These are phyloP conservation scores for Dendrobium catenatum DNA, from an alignment of 106 monocot species.

Conservation along the genomic window DNA sequence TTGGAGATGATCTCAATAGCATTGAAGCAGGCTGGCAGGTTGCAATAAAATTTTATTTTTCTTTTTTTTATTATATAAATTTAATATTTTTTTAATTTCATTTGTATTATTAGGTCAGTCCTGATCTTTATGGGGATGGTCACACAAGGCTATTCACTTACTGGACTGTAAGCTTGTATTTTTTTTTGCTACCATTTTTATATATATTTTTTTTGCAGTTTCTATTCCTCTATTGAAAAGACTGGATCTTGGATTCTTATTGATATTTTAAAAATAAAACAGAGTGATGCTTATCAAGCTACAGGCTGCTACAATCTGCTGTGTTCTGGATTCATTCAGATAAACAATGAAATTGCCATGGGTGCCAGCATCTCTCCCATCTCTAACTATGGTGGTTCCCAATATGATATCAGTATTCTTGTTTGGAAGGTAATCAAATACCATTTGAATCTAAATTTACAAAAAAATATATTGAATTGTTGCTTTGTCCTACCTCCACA, in stretches of 20 bases:
- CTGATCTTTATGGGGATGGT: conserved; percentile 91
- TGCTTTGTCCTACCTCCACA: not conserved
- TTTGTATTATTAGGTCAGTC: conserved; percentile 58
- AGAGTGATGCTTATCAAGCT: conserved; percentile 86
- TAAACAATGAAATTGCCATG: conserved; percentile 65
- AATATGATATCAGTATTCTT: conserved; percentile 80
- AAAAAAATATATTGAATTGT: not conserved
- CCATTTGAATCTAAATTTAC: not conserved
- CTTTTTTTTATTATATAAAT: not conserved
- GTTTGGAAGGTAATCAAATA: conserved; percentile 74
- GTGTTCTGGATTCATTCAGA: conserved; percentile 87
- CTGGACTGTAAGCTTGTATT: conserved; percentile 76
- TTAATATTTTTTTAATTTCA: not conserved
- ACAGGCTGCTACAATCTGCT: conserved; percentile 88
- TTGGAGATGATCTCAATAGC: conserved; percentile 88
- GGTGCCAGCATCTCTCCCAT: conserved; percentile 74
- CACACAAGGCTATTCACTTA: conserved; percentile 92
- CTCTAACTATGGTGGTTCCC: conserved; percentile 53
- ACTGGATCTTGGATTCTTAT: not conserved
- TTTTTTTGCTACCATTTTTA: not conserved
- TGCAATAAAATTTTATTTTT: not conserved
- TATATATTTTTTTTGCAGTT: not conserved
- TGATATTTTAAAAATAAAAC: not conserved
- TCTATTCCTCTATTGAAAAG: not conserved
- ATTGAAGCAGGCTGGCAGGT: conserved; percentile 99